Percentiles rank a stretch among this genome's conserved stretches.
phyloP scores from a whole-genome alignment of 352 stramenopile species.

The Phytophthora meadii region DNA sequence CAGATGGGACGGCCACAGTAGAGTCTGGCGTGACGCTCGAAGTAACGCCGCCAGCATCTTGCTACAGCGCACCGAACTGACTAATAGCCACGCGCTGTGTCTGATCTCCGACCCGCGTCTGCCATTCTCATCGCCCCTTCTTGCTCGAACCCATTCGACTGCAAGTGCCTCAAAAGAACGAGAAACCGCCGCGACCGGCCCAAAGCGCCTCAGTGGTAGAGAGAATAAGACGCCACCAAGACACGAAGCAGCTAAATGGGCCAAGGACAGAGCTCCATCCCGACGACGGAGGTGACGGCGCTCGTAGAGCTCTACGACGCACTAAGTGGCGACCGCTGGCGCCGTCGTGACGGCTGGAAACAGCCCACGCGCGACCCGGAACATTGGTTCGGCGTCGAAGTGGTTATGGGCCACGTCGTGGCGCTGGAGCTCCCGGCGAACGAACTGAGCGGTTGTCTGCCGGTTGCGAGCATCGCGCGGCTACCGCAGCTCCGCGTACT shows the following conservation, averaged over 20 bases:
- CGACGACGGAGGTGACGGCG: conserved; percentile 62
- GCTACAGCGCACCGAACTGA: conserved; percentile 7
- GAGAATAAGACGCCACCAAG: conserved; percentile 15
- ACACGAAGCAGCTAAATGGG: conserved; percentile 49
- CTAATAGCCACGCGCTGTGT: conserved; percentile 3
- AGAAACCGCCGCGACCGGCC: conserved; percentile 23
- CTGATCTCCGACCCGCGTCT: conserved; percentile 15
- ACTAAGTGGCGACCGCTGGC: conserved; percentile 74
- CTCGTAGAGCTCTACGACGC: conserved; percentile 80
- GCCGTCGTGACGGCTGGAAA: conserved; percentile 79
- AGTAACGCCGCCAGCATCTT: conserved; percentile 17
- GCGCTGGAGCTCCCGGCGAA: conserved; percentile 80
- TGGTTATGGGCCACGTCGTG: conserved; percentile 74
- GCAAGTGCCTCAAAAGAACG: not conserved
- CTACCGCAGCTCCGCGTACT: conserved; percentile 76
- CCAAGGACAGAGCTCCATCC: conserved; percentile 83
- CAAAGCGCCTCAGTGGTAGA: conserved; percentile 14
- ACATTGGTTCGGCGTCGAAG: conserved; percentile 83
- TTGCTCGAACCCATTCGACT: conserved; percentile 7
- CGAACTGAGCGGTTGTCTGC: conserved; percentile 50
- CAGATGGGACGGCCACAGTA: conserved; percentile 21
- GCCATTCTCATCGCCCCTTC: conserved; percentile 1
- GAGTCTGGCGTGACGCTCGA: conserved; percentile 7
- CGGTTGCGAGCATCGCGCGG: conserved; percentile 47
- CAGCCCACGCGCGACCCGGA: conserved; percentile 74